These are phyloP conservation scores for Neofusicoccum ribis DNA, from an alignment of 2,329 filamentous ascomycete species.

Conservation along the genomic window DNA sequence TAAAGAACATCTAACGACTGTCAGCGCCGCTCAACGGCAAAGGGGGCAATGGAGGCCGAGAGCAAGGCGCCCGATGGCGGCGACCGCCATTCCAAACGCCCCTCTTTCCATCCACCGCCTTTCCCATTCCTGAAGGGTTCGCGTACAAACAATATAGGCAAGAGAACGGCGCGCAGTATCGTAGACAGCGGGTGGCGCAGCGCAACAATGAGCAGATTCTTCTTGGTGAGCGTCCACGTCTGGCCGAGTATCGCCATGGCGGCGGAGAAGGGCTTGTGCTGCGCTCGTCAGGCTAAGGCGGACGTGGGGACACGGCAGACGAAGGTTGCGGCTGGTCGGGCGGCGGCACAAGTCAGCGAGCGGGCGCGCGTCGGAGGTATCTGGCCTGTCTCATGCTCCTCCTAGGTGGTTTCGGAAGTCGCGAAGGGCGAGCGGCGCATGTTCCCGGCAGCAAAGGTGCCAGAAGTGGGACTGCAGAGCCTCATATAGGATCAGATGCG, in stretches of 20 bases:
- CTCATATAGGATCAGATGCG: background rate
- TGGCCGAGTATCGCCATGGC: conserved; percentile 48
- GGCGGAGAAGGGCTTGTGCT: background rate
- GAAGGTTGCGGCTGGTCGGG: background rate
- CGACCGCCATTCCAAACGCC: background rate
- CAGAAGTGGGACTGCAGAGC: background rate
- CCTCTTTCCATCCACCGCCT: background rate
- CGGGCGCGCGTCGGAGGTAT: background rate
- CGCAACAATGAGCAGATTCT: conserved; percentile 58
- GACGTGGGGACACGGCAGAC: background rate
- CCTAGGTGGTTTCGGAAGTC: background rate
- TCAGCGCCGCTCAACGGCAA: background rate
- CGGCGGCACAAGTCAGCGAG: too few relatives aligned
- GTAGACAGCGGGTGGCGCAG: conserved; percentile 57
- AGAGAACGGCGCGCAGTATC: conserved; percentile 55
- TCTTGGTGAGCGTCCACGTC: conserved; percentile 58
- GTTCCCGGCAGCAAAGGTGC: background rate
- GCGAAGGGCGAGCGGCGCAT: background rate
- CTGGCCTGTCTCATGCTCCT: background rate
- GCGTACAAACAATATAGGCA: conserved; percentile 55
- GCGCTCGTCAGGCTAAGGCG: background rate
- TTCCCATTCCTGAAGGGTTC: background rate
- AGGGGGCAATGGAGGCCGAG: too few relatives aligned
- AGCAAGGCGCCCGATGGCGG: too few relatives aligned
- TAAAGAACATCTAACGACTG: conserved; percentile 45